phyloP scores from a whole-genome alignment of 2,329 filamentous ascomycete species.

The Hypomyces perniciosus region DNA sequence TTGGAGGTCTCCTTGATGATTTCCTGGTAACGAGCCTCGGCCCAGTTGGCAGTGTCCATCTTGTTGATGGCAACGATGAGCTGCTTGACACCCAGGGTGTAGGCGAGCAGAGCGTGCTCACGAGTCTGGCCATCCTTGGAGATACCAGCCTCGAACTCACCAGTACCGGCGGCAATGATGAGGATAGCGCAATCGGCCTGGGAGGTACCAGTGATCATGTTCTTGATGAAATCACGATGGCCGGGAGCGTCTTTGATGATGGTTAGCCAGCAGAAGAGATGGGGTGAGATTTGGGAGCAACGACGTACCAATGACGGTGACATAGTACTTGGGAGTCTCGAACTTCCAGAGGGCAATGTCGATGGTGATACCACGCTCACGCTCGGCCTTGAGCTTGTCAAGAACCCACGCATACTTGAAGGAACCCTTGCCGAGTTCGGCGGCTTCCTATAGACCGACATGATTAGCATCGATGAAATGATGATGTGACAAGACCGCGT shows the following conservation, averaged over 20 bases:
- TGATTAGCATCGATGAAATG: slow-evolving; percentile 12
- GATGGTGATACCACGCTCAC: slow-evolving; percentile 99
- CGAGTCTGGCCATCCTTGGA: slow-evolving; percentile 99
- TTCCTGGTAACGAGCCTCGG: slow-evolving; percentile 91
- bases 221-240: slow-evolving; percentile 99
- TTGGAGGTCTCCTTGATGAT: slow-evolving; percentile 99
- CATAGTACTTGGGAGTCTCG: slow-evolving; percentile 96
- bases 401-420: slow-evolving; percentile 99
- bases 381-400: slow-evolving; percentile 99
- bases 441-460: slow-evolving; percentile 68
- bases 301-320: slow-evolving; percentile 90
- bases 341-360: slow-evolving; percentile 99
- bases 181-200: slow-evolving; percentile 99
- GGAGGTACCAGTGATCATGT: slow-evolving; percentile 99
- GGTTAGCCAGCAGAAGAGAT: neutral
- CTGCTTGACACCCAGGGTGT: slow-evolving; percentile 99
- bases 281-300: neutral
- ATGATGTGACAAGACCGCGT: neutral
- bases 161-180: slow-evolving; percentile 99
- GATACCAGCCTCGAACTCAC: slow-evolving; percentile 99
- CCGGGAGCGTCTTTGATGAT: slow-evolving; percentile 75
- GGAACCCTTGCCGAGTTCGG: slow-evolving; percentile 98
- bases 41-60: slow-evolving; percentile 99
- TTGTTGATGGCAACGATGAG: slow-evolving; percentile 99
- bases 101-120: slow-evolving; percentile 99